These are phyloP conservation scores for Trametes maxima DNA, from an alignment of 768 basidiomycete genomes.

Conservation along the genomic window DNA sequence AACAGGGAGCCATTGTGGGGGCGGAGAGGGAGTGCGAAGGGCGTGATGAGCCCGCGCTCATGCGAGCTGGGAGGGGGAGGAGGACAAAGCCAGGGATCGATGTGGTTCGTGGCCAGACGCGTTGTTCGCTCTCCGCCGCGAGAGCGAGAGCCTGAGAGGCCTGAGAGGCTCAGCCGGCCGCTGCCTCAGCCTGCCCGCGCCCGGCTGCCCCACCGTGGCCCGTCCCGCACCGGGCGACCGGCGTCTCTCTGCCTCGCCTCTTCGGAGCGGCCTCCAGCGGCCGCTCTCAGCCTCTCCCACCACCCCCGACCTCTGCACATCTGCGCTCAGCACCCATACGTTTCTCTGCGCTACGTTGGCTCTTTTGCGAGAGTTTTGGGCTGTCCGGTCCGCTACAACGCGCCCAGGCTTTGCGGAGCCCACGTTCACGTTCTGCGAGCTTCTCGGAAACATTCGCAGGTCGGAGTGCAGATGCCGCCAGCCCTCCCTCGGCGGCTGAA, in stretches of 20 bases:
- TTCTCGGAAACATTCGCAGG: no score
- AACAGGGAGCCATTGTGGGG: slow-evolving; percentile 22
- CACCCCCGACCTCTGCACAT: background rate
- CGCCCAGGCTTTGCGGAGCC: no score
- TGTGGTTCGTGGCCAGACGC: slow-evolving; percentile 21
- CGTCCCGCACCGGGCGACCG: slow-evolving; percentile 6
- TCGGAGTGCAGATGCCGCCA: no score
- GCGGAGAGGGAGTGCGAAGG: slow-evolving; percentile 4
- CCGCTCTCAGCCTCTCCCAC: background rate
- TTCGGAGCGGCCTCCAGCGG: slow-evolving; percentile 12
- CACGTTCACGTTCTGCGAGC: no score
- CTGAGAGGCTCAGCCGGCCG: background rate
- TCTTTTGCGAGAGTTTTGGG: no score
- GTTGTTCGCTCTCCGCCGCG: slow-evolving; percentile 10
- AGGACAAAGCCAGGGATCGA: slow-evolving; percentile 25
- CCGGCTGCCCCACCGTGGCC: background rate
- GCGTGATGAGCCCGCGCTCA: slow-evolving; percentile 31
- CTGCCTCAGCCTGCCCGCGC: background rate
- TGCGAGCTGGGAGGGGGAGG: slow-evolving; percentile 26
- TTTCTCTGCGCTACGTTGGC: no score
- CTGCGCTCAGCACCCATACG: background rate
- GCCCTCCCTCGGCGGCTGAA: no score
- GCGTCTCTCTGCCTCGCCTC: slow-evolving; percentile 14
- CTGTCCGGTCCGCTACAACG: no score
- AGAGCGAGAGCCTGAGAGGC: background rate